Base-by-base conservation (phyloP, 1,139 yeast genomes). In the Kodamaea arcana region DNA sequence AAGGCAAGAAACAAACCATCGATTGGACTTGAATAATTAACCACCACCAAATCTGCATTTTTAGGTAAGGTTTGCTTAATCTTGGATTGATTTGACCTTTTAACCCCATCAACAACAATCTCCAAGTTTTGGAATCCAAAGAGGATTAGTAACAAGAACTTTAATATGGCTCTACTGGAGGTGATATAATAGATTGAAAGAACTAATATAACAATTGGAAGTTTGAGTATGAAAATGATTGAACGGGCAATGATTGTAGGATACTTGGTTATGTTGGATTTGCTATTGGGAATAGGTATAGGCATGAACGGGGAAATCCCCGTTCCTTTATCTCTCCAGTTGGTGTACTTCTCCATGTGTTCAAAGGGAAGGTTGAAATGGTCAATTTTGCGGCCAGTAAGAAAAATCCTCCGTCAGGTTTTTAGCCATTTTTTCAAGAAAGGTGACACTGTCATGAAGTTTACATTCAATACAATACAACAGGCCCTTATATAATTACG, bases 251-350 rank as follows among this genome's bases (percentile, higher is more conserved):
- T 31, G 18, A 36, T 20, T 30, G 30, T 30, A 18, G 28, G 22
- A 24, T 26, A 24, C 34, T 32, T 31, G 25, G 25, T 18, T 1
- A 16, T 31, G 31, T 30, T 46, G 32, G 15, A 44, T 25, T 17
- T 41, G 25, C 30, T 40, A 22, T 10, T 39, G 11, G 37, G 37
- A 9, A 36, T 30, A 26, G 42, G 57, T 4, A 47, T 54, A 0
- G 88, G 87, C 62, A 80, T 65, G 44, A 83, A 83, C 3, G 94
- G 94, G 1, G 87, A 76, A 13, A 83, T 80, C n/a, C 94, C 94
- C 3, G 92, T 83, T 2, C 86, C 86, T 46, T 78, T 81, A 50
- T 83, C 94, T 54, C 90, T 72, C 77, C 81, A 83, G 41, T 70
- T 69, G 25, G 86, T 77, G 57, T 75, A 83, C 58, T 82, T 82